Conservation (phyloP, 345 rosid genomes). For the Salix suchowensis region DNA sequence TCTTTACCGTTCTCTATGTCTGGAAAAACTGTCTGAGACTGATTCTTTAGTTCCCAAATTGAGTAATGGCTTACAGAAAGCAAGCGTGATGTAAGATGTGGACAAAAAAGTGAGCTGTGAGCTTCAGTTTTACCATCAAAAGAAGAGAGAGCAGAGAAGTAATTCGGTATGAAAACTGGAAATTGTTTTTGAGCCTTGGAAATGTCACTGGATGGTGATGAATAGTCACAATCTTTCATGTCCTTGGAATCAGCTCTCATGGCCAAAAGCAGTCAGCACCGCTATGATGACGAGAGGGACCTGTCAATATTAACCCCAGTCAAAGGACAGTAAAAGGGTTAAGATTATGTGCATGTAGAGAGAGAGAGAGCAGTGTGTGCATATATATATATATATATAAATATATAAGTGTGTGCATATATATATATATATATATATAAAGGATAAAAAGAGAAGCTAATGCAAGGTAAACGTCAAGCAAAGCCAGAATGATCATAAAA, state of each 20-base stretch:
- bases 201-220: conserved; percentile 51
- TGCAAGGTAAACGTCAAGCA: neutral
- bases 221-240: conserved; percentile 51
- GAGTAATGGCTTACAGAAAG: conserved; percentile 17
- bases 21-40: neutral
- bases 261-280: conserved; percentile 55
- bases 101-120: neutral
- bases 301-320: conserved; percentile 34
- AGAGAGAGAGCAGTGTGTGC: neutral
- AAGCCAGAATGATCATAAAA: neutral
- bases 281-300: conserved; percentile 82
- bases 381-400: too few relatives aligned
- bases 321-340: conserved; percentile 8
- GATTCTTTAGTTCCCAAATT: conserved; percentile 15
- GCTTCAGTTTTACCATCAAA: neutral
- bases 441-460: neutral
- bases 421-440: too few relatives aligned
- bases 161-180: conserved; percentile 3
- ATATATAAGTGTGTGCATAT: too few relatives aligned
- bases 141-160: neutral
- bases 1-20: neutral
- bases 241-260: conserved; percentile 64
- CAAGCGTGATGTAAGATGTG: neutral
- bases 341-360: neutral
- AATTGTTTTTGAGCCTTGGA: conserved; percentile 26